A percentile compares a stretch with the other conserved stretches of the same genome.
Evolutionary conservation across 345 rosid genomes (phyloP).

Genomic region (Euclidium syriacum): DNA sequence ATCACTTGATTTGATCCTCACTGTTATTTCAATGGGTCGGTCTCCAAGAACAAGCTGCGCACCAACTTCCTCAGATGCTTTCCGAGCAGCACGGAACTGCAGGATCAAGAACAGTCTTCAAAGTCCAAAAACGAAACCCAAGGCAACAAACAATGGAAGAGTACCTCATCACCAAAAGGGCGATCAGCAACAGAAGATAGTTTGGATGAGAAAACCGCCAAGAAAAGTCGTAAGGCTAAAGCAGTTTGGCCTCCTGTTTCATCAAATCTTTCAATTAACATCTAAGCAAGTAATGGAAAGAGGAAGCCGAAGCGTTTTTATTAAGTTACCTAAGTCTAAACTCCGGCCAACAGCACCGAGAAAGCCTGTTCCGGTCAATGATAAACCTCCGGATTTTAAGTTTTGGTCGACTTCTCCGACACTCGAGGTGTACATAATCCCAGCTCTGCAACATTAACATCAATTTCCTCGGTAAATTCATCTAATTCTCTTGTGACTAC

Average conservation of each 20-base stretch:
- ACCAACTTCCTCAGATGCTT: slow-evolving; percentile 72
- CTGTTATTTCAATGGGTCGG: slow-evolving; percentile 86
- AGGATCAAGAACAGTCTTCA: not conserved
- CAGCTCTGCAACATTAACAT: slow-evolving; percentile 66
- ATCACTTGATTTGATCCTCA: slow-evolving; percentile 7
- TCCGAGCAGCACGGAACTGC: slow-evolving; percentile 87
- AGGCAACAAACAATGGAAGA: too few species aligned
- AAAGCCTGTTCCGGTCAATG: slow-evolving; percentile 78
- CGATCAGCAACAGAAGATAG: slow-evolving; percentile 64
- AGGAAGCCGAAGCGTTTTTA: not conserved
- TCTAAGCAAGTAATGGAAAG: not conserved
- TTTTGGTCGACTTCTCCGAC: slow-evolving; percentile 42
- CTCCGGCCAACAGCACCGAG: slow-evolving; percentile 83
- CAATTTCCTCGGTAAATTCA: not conserved
- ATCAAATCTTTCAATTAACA: not conserved
- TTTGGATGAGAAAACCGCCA: slow-evolving; percentile 79
- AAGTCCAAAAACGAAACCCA: not conserved
- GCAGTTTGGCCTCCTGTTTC: slow-evolving; percentile 82
- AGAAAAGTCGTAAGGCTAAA: slow-evolving; percentile 71
- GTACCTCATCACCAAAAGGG: slow-evolving; percentile 86
- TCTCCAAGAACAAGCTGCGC: slow-evolving; percentile 90
- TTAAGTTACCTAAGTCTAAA: slow-evolving; percentile 61
- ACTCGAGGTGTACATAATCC: slow-evolving; percentile 71
- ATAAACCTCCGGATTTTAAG: slow-evolving; percentile 49
- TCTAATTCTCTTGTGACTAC: not conserved